Evolutionary conservation across 352 stramenopile genomes (phyloP).

Genomic region (Saprolegnia diclina): DNA sequence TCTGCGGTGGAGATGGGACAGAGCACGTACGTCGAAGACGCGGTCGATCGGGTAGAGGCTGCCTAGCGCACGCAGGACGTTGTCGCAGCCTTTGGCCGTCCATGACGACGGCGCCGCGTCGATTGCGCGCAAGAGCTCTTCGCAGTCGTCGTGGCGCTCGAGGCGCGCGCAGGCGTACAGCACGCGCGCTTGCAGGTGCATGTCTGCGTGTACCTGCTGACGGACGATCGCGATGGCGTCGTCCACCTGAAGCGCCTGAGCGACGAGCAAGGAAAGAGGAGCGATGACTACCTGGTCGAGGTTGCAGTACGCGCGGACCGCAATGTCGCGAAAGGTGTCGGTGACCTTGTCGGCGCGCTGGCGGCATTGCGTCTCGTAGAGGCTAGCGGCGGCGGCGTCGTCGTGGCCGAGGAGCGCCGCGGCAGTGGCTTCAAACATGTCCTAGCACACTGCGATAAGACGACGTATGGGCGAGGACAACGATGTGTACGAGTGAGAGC

Average conservation of each 20-base stretch:
- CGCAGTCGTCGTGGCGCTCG: background rate
- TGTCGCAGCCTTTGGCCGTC: constrained; percentile 17
- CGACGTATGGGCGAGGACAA: background rate
- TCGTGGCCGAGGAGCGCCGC: background rate
- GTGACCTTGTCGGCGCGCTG: background rate
- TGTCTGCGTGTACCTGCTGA: background rate
- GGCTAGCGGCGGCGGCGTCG: constrained; percentile 2
- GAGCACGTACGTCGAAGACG: constrained; percentile 21
- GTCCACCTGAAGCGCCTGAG: background rate
- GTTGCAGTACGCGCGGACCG: constrained; percentile 4
- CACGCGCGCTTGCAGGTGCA: constrained; percentile 18
- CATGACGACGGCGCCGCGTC: background rate
- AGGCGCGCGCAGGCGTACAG: constrained; percentile 13
- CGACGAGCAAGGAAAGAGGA: background rate
- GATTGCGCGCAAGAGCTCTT: background rate
- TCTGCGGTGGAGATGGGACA: background rate
- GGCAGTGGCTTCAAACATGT: constrained; percentile 17
- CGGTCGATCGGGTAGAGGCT: background rate
- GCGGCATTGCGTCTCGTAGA: background rate
- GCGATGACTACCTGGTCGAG: background rate
- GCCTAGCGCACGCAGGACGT: constrained; percentile 20
- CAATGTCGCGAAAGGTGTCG: constrained; percentile 8
- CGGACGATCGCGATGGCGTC: background rate
- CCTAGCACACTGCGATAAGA: background rate
- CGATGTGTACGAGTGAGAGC: background rate